A percentile compares a stretch with the other conserved stretches of the same genome.
Conservation (phyloP, 768 basidiomycete species). For the Russula ochroleuca region DNA sequence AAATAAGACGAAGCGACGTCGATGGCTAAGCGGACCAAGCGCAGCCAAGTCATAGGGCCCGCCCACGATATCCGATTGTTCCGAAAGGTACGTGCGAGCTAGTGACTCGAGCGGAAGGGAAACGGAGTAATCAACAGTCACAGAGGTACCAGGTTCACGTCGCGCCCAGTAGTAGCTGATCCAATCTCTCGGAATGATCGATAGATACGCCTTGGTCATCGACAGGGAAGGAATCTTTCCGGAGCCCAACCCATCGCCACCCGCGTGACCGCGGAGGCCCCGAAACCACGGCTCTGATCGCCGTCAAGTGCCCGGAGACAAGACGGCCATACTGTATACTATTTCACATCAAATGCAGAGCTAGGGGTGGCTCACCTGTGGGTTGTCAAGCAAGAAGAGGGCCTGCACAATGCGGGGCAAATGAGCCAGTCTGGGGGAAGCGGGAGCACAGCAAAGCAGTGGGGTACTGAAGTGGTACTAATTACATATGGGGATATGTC, state of each 20-base stretch:
- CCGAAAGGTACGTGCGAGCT: not conserved
- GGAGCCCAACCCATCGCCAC: not conserved
- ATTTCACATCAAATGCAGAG: not conserved
- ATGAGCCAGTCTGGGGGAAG: not conserved
- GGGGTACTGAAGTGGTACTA: not conserved
- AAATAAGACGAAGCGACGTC: not conserved
- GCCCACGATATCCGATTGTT: not conserved
- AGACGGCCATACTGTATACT: not conserved
- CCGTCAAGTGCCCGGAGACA: conserved; percentile 2
- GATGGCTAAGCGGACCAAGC: not conserved
- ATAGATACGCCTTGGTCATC: not conserved
- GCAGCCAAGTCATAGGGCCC: not conserved
- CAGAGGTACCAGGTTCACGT: not conserved
- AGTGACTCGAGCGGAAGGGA: not conserved
- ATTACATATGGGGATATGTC: conserved; percentile 2
- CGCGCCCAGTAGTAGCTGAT: not conserved
- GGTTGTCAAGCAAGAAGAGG: not conserved
- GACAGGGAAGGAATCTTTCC: not conserved
- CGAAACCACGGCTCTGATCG: not conserved
- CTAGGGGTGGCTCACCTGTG: not conserved
- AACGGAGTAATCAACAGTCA: not conserved
- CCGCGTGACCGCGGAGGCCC: not conserved
- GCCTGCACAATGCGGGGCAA: not conserved
- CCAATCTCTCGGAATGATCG: conserved; percentile 17
- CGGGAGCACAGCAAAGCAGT: not conserved